Evolutionary conservation across 1,139 yeast species (phyloP).

Genomic region (Saccharomyces hybrid): DNA sequence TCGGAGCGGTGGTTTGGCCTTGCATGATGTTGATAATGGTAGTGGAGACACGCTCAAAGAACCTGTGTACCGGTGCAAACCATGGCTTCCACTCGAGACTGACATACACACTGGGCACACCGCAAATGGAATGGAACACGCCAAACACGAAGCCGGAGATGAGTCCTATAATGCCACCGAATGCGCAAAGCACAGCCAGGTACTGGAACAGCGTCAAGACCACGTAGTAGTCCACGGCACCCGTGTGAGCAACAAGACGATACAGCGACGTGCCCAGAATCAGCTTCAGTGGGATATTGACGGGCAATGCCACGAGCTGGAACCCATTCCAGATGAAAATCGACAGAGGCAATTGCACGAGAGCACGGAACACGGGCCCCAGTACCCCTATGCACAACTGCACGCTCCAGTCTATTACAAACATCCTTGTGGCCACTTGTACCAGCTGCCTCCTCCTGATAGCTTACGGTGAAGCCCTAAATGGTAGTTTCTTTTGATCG

Average conservation of each 20-base stretch:
- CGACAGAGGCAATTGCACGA: conserved; percentile 15
- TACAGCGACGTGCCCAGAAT: conserved; percentile 10
- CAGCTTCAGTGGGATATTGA: conserved; percentile 5
- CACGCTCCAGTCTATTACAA: not conserved
- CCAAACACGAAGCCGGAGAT: conserved; percentile 1
- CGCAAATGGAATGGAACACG: conserved; percentile 1
- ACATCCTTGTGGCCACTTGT: not conserved
- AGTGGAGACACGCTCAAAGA: not conserved
- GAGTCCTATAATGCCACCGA: conserved; percentile 1
- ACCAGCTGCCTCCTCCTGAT: not conserved
- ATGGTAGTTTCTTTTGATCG: not conserved
- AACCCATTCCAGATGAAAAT: conserved; percentile 15
- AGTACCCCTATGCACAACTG: not conserved
- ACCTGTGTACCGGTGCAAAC: not conserved
- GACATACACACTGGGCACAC: conserved; percentile 4
- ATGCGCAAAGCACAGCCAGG: conserved; percentile 7
- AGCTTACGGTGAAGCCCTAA: not conserved
- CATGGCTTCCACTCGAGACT: not conserved
- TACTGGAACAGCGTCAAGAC: conserved; percentile 10
- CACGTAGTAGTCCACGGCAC: conserved; percentile 7
- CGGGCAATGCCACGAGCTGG: conserved; percentile 10
- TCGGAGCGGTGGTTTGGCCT: not conserved
- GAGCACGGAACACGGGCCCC: conserved; percentile 1
- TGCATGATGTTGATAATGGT: not conserved
- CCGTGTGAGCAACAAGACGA: conserved; percentile 7